Percentiles rank a stretch among this genome's conserved stretches.
phyloP scores from a whole-genome alignment of 805 yeast species.

The Blastobotrys peoriensis region DNA sequence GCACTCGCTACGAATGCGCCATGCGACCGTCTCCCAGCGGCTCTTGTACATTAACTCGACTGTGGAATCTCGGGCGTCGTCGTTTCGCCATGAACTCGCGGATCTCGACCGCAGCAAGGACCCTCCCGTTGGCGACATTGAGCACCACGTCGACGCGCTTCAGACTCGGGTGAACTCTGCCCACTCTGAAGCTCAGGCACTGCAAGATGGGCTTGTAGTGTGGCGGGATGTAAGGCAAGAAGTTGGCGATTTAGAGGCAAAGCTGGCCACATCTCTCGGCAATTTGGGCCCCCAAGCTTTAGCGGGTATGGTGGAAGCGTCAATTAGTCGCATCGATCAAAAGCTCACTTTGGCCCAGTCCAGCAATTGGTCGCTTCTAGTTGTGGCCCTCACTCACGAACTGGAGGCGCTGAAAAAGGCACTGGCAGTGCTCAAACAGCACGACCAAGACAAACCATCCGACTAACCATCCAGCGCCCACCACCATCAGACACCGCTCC shows the following conservation, averaged over 20 bases:
- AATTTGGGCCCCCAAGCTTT: constrained; percentile 9
- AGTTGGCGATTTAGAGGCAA: constrained; percentile 18
- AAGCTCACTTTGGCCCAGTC: constrained; percentile 15
- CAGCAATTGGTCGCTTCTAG: constrained; percentile 24
- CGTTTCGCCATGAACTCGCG: constrained; percentile 10
- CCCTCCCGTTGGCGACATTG: constrained; percentile 11
- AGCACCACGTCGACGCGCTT: constrained; percentile 9
- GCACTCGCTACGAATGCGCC: constrained; percentile 9
- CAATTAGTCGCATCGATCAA: constrained; percentile 11
- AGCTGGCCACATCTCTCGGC: constrained; percentile 11
- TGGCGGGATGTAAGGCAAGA: constrained; percentile 16
- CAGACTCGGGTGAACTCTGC: constrained; percentile 7
- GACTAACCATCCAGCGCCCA: too few species aligned
- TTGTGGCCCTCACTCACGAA: constrained; percentile 29
- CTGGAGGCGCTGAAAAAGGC: constrained; percentile 23
- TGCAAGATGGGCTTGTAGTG: constrained; percentile 14
- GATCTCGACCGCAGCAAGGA: neutral
- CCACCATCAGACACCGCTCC: too few species aligned
- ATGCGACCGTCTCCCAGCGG: constrained; percentile 6
- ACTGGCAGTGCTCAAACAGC: constrained; percentile 16
- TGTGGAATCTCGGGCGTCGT: constrained; percentile 9
- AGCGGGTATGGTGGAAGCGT: constrained; percentile 12
- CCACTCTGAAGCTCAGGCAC: constrained; percentile 14
- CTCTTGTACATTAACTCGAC: constrained; percentile 6
- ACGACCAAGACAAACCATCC: too few species aligned